Conservation (phyloP, 2,329 filamentous ascomycete genomes). For the Monilinia fructicola region DNA sequence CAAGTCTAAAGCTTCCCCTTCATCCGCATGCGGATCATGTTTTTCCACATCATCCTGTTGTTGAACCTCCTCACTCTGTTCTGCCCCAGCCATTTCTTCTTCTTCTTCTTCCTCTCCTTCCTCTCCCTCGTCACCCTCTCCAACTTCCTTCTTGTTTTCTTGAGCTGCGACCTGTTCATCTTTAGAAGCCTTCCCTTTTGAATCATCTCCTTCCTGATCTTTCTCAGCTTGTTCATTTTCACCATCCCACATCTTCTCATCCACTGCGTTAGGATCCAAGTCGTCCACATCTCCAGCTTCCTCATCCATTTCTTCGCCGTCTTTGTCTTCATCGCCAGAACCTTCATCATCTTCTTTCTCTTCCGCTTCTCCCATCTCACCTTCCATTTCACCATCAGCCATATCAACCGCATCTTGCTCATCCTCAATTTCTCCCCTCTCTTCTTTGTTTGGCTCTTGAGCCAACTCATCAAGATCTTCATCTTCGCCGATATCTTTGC, state of each 20-base stretch:
- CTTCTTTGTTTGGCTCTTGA: constrained; percentile 68
- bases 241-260: constrained; percentile 99
- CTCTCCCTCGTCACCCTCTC: constrained; percentile 52
- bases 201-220: constrained; percentile 72
- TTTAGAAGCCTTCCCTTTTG: constrained; percentile 67
- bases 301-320: constrained; percentile 75
- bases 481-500: constrained; percentile 91
- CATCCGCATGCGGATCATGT: constrained; percentile 64
- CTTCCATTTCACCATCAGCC: constrained; percentile 89
- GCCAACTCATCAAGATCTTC: constrained; percentile 91
- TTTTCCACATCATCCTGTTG: constrained; percentile 58
- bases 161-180: constrained; percentile 50
- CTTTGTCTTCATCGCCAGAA: constrained; percentile 63
- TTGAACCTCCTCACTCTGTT: constrained; percentile 55
- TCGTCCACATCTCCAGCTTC: constrained; percentile 90
- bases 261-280: constrained; percentile 82
- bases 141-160: constrained; percentile 59
- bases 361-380: constrained; percentile 69
- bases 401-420: constrained; percentile 87
- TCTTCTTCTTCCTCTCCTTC: constrained; percentile 49
- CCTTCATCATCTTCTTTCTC: constrained; percentile 63
- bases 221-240: constrained; percentile 76
- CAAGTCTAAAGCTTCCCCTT: constrained; percentile 66
- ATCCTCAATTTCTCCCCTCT: constrained; percentile 67
- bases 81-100: constrained; percentile 53